A percentile compares a stretch with the other conserved stretches of the same genome.
phyloP scores from a whole-genome alignment of 1,284 basidiomycete genomes.

The Porogramme epimiltina region DNA sequence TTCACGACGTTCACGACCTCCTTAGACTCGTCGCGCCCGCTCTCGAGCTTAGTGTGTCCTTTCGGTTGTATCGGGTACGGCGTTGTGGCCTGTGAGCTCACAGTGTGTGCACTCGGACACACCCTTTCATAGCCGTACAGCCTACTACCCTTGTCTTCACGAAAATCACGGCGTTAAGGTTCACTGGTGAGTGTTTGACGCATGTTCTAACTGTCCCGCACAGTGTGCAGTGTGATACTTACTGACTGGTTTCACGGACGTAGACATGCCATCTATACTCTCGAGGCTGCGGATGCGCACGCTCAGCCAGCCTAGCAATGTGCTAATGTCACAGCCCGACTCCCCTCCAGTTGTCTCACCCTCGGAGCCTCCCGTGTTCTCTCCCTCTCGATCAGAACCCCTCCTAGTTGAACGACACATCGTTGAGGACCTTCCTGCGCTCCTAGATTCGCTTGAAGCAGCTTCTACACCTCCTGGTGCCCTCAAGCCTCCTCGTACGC shows the following conservation, averaged over 20 bases:
- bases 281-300: slow-evolving; percentile 38
- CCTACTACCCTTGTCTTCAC: too few relatives aligned
- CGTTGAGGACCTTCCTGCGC: slow-evolving; percentile 25
- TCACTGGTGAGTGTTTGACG: too few relatives aligned
- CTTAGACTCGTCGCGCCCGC: too few relatives aligned
- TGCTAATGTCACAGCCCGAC: slow-evolving; percentile 12
- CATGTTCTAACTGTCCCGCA: neutral
- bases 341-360: slow-evolving; percentile 4
- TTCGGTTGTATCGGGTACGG: too few relatives aligned
- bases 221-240: neutral
- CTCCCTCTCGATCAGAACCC: slow-evolving; percentile 16
- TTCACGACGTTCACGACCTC: slow-evolving; percentile 9
- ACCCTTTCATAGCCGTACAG: too few relatives aligned
- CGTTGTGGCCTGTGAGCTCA: too few relatives aligned
- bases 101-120: too few relatives aligned
- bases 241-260: too few relatives aligned
- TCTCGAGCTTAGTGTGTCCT: neutral
- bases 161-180: too few relatives aligned
- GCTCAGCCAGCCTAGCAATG: slow-evolving; percentile 30
- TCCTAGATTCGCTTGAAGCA: slow-evolving; percentile 25
- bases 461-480: slow-evolving; percentile 12
- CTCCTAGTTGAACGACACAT: slow-evolving; percentile 25
- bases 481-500: slow-evolving; percentile 25
- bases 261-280: slow-evolving; percentile 37
- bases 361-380: neutral